Percentiles rank a stretch among this genome's conserved stretches.
phyloP scores from a whole-genome alignment of 257 asterid species.

The Haberlea rhodopensis region DNA sequence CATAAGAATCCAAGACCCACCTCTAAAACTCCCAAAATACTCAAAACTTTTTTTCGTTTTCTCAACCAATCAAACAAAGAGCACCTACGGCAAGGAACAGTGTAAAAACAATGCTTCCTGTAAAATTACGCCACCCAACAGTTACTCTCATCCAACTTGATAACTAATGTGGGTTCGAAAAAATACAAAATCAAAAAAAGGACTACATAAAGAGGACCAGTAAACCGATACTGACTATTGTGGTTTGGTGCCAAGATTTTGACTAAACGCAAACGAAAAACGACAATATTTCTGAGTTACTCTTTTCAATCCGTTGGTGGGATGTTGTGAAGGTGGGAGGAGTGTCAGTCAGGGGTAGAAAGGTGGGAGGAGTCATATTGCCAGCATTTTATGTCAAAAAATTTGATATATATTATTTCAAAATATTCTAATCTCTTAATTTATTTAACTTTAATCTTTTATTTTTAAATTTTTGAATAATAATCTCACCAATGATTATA shows the following conservation, averaged over 20 bases:
- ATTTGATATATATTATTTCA: no score
- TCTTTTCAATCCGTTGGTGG: constrained; percentile 27
- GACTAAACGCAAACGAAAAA: constrained; percentile 36
- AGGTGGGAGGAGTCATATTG: no score
- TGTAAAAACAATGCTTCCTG: not conserved
- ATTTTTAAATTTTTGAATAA: no score
- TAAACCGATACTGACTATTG: constrained; percentile 25
- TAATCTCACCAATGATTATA: no score
- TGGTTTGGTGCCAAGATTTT: constrained; percentile 46
- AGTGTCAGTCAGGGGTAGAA: no score
- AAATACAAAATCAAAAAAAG: constrained; percentile 29
- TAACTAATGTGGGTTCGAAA: constrained; percentile 39
- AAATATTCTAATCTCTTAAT: no score
- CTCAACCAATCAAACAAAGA: constrained; percentile 27
- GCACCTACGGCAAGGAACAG: constrained; percentile 16
- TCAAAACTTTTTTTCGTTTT: constrained; percentile 21
- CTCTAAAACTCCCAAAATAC: constrained; percentile 18
- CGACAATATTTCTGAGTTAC: constrained; percentile 24
- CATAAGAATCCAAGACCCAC: constrained; percentile 34
- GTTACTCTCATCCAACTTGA: constrained; percentile 33
- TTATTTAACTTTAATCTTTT: no score
- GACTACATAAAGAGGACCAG: constrained; percentile 33
- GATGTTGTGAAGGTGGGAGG: constrained; percentile 24
- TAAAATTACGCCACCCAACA: constrained; percentile 25
- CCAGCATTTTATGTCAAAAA: no score